phyloP scores from a whole-genome alignment of 139 green algal genomes.

The Chlamydomonas sp. region DNA sequence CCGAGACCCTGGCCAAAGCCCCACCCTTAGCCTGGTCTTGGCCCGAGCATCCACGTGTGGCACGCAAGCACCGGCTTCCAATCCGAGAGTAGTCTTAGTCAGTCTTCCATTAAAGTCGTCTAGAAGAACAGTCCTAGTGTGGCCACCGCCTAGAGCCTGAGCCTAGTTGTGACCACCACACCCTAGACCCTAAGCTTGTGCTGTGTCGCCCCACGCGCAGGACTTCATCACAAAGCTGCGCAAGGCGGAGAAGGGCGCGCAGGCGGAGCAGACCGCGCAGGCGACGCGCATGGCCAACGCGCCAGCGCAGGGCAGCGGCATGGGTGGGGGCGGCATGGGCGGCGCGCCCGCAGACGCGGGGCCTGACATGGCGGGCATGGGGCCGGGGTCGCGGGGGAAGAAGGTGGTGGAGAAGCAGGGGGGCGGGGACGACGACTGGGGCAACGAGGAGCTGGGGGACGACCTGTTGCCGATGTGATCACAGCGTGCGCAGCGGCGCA shows the following conservation, averaged over 20 bases:
- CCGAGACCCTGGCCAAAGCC: too few relatives aligned
- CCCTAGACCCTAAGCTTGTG: too few relatives aligned
- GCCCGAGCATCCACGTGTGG: too few relatives aligned
- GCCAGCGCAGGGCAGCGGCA: neutral
- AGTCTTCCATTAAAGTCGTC: too few relatives aligned
- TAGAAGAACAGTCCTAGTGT: too few relatives aligned
- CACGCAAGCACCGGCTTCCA: too few relatives aligned
- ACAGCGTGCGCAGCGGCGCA: too few relatives aligned
- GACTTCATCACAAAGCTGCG: constrained; percentile 23
- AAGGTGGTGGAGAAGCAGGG: constrained; percentile 37
- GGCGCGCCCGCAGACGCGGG: neutral
- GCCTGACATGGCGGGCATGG: neutral
- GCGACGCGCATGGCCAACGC: neutral
- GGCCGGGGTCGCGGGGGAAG: constrained; percentile 19
- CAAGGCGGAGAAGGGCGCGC: constrained; percentile 20
- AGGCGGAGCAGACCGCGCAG: constrained; percentile 11
- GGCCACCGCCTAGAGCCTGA: too few relatives aligned
- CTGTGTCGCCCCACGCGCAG: too few relatives aligned
- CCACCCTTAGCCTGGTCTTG: too few relatives aligned
- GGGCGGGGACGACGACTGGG: constrained; percentile 49
- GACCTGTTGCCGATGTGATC: constrained; percentile 59
- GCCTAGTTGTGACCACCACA: too few relatives aligned
- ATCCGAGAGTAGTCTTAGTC: too few relatives aligned
- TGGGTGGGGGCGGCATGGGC: neutral
- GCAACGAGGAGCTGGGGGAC: constrained; percentile 56